Evolutionary conservation across 345 rosid genomes (phyloP), one percentile per base, ranked within the genome.

Genomic region (Carallia brachiata): DNA sequence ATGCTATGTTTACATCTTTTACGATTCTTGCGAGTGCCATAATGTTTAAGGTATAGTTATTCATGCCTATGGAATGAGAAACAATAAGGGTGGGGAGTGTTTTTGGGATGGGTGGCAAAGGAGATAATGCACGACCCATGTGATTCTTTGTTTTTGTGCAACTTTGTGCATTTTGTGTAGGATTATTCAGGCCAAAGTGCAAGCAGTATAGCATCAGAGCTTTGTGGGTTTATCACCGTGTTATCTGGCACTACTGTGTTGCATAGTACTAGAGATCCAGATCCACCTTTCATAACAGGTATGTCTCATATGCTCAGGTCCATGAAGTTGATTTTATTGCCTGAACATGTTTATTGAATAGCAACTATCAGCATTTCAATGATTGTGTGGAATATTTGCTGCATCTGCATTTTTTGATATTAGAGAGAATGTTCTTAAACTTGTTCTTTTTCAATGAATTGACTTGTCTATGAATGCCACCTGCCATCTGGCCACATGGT

Each of bases 21-120:
- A 89, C 96, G 30, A 89, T 89, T 52, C 67, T 89, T 15, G 92
- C 96, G 18, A 89, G 96, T 70, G 96, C 88, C 53, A 87, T 89
- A 74, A 89, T 89, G 92, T 89, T 89, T 59, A 88, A 89, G 96
- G 96, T 89, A 89, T 70, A 28, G 23, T 32, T 10, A 7, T 44
- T 36, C 30, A 19, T 9, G 36, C 23, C 28, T 60, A 30, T 44
- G 50, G 31, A 55, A 55, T 55, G 5, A 56, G 28, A 56, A 56
- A 19, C 8, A 56, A 56, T 19, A 23, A 56, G 15, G 12, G 4
- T 56, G 4, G 28, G 10, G 16, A 27, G 34, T 3, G 9, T 27
- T 56, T 23, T 9, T 10, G 23, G n/a, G 16, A 40, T 4, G 7
- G 48, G 17, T 4, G 60, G 6, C 19, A 15, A 1, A 27, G 3